Evolutionary conservation across 192 early-diverging fungal genomes (phyloP).

Genomic region (Mycoemilia scoparia): DNA sequence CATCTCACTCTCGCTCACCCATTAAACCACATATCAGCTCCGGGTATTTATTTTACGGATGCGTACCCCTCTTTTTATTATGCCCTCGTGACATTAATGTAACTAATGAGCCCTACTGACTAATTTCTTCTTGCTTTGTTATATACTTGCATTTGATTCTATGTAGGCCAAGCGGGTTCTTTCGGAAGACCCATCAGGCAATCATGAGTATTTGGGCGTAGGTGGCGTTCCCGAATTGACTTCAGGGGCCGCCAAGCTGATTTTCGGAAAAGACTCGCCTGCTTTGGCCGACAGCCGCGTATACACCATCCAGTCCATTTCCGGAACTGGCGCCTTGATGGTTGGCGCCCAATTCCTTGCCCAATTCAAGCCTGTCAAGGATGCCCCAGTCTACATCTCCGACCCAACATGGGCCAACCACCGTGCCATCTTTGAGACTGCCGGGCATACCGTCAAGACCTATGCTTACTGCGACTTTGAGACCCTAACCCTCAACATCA

Average conservation of each 20-base stretch:
- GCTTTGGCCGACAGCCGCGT: conserved; percentile 55
- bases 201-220: conserved; percentile 93
- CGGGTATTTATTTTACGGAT: no score
- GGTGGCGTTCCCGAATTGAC: conserved; percentile 65
- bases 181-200: conserved; percentile 40
- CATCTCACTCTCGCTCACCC: no score
- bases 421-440: conserved; percentile 66
- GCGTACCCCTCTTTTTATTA: background rate
- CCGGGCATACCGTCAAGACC: conserved; percentile 64
- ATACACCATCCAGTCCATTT: conserved; percentile 73
- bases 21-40: no score
- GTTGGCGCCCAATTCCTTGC: conserved; percentile 69
- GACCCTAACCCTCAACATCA: conserved; percentile 59
- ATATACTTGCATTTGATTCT: no score
- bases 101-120: background rate
- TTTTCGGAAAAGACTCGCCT: conserved; percentile 58
- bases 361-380: conserved; percentile 41
- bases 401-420: conserved; percentile 99
- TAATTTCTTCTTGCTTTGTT: conserved; percentile 3
- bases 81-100: background rate
- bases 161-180: conserved; percentile 67
- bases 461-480: conserved; percentile 82
- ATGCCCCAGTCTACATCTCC: conserved; percentile 63
- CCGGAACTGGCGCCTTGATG: conserved; percentile 84
- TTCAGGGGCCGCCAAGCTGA: conserved; percentile 58